Base-by-base conservation (phyloP, 2,329 filamentous ascomycete genomes). In the Aspergillus arachidicola region DNA sequence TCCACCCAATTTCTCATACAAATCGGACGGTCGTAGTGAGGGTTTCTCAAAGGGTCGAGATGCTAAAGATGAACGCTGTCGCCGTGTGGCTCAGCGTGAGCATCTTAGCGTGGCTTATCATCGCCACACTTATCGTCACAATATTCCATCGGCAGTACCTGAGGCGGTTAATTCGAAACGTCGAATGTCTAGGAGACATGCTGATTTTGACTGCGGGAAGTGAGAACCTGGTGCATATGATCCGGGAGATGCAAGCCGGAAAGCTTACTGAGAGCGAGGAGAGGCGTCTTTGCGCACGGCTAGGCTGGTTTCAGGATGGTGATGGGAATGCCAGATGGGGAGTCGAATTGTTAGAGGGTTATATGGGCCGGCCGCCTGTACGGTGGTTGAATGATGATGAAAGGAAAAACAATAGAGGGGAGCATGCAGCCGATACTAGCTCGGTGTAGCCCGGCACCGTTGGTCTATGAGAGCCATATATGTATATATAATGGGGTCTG, bases 61-160 rank as follows among this genome's bases (percentile, higher is more conserved):
- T 57, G 38, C 26, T 57, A 7, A 41, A 21, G 26, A 58, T 58
- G 56, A 58, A 58, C 14, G 43, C 41, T n/a, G 56, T 36, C 41
- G 41, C 57, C 6, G 43, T 58, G 14, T 36, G 57, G 57, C 41
- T 58, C 19, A 38, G 57, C 4, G 46, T 58, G 16, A 41, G 43
- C 43, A 50, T 58, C 11, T 11, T 58, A n/a, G 28, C 26, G 9
- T 58, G 56, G 57, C 32, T 58, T 19, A 58, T 50, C 19, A 32
- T 50, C 11, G 46, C 57, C 43, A 58, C 28, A 7, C n/a, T 36
- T 12, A 46, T 48, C 19, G 56, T 58, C 16, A 41, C 41, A 9
- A 12, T 58, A 5, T 46, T 58, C 7, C 56, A 58, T 16, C 56
- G 56, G 9, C 56, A 34, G 4, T 58, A 46, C 56, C 38, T 58